Conservation (phyloP, 2,329 filamentous ascomycete genomes). For the Clonostachys solani region DNA sequence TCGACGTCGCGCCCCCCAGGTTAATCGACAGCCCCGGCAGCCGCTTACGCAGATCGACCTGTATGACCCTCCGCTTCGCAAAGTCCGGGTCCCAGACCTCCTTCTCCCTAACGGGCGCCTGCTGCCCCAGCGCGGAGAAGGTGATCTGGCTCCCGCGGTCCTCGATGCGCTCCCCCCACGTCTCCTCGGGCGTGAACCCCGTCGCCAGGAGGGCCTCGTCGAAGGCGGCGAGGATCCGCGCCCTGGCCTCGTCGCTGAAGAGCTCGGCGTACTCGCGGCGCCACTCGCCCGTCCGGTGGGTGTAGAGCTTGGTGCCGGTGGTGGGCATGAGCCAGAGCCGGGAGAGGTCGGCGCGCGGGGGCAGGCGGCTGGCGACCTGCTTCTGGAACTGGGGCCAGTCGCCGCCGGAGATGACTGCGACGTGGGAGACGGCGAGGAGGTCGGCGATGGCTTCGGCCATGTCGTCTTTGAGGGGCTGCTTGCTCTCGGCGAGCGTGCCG, state of each 20-base stretch:
- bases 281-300: conserved; percentile 19
- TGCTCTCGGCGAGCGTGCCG: conserved; percentile 3
- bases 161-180: conserved; percentile 31
- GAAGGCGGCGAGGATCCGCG: conserved; percentile 24
- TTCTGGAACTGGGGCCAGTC: conserved; percentile 36
- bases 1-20: conserved; percentile 32
- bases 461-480: conserved; percentile 1
- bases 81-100: conserved; percentile 31
- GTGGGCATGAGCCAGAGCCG: conserved; percentile 36
- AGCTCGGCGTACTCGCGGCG: conserved; percentile 28
- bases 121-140: conserved; percentile 32
- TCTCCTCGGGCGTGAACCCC: conserved; percentile 27
- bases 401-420: conserved; percentile 32
- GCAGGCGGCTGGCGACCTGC: conserved; percentile 29
- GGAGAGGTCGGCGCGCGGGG: conserved; percentile 22
- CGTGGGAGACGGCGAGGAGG: conserved; percentile 29
- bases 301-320: conserved; percentile 20
- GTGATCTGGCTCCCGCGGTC: conserved; percentile 35
- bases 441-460: conserved; percentile 1
- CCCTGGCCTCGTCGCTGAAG: conserved; percentile 13
- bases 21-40: conserved; percentile 31
- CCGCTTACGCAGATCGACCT: conserved; percentile 23
- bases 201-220: conserved; percentile 25
- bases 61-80: conserved; percentile 30
- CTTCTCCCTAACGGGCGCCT: conserved; percentile 26